Evolutionary conservation across 2,329 filamentous ascomycete genomes (phyloP).

Genomic region (Penicillium sp.): DNA sequence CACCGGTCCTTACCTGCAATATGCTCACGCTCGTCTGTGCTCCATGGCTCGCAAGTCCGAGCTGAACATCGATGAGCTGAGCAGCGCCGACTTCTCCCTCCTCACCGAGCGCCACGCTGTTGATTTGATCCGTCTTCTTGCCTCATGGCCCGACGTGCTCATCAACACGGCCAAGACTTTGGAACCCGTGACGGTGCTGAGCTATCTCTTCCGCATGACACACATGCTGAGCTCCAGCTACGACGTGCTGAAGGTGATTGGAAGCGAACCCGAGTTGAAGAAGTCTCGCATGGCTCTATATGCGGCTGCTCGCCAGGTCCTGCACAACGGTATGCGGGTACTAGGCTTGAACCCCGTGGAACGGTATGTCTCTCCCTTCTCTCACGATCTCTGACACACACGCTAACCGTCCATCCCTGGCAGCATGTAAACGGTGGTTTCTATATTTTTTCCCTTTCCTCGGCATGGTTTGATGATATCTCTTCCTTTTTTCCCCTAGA

Average conservation of each 20-base stretch:
- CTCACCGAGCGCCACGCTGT: slow-evolving; percentile 57
- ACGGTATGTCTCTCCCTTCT: slow-evolving; percentile 34
- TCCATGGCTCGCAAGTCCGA: slow-evolving; percentile 55
- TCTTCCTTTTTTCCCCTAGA: slow-evolving; percentile 10
- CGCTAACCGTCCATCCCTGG: slow-evolving; percentile 4
- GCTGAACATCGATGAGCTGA: slow-evolving; percentile 43
- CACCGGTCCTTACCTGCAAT: slow-evolving; percentile 61
- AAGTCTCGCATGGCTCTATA: slow-evolving; percentile 58
- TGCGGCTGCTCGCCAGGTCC: slow-evolving; percentile 55
- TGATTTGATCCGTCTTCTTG: slow-evolving; percentile 56
- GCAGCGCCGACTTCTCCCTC: slow-evolving; percentile 52
- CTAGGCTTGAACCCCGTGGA: slow-evolving; percentile 61
- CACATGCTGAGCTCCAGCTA: slow-evolving; percentile 58
- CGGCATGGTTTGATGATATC: slow-evolving; percentile 11
- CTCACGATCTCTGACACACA: neutral
- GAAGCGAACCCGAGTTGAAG: slow-evolving; percentile 53
- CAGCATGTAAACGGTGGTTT: slow-evolving; percentile 24
- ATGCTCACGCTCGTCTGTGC: slow-evolving; percentile 56
- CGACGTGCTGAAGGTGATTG: slow-evolving; percentile 57
- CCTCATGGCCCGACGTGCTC: slow-evolving; percentile 61
- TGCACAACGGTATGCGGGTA: slow-evolving; percentile 61
- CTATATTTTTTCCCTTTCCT: slow-evolving; percentile 3
- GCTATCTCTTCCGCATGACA: slow-evolving; percentile 62
- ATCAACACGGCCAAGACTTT: slow-evolving; percentile 58
- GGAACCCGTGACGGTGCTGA: slow-evolving; percentile 62